Evolutionary conservation across 768 basidiomycete species (phyloP).

Genomic region (Mycena epipterygia): DNA sequence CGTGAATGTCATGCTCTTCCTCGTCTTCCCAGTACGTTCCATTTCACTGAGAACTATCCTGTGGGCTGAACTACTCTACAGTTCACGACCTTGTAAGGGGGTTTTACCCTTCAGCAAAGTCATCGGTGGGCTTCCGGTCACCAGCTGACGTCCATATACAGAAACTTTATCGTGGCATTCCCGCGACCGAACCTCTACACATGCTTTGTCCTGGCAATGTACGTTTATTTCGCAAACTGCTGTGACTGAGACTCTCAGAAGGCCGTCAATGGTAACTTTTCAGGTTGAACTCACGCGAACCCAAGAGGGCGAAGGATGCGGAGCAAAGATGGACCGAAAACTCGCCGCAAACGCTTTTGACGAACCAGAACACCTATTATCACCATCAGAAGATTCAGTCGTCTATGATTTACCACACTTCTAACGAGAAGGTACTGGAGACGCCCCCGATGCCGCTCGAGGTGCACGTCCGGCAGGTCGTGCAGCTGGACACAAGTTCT

Average conservation of each 20-base stretch:
- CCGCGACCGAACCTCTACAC: constrained; percentile 16
- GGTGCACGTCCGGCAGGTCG: constrained; percentile 6
- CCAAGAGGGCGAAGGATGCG: constrained; percentile 16
- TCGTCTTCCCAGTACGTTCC: constrained; percentile 16
- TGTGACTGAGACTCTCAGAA: constrained; percentile 7
- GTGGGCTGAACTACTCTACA: constrained; percentile 15
- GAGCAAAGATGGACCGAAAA: constrained; percentile 3
- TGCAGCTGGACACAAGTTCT: constrained; percentile 8
- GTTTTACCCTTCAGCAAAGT: constrained; percentile 20
- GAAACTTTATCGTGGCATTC: constrained; percentile 20
- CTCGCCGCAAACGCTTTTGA: constrained; percentile 9
- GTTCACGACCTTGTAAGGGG: constrained; percentile 16
- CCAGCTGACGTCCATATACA: constrained; percentile 18
- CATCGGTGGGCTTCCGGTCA: constrained; percentile 12
- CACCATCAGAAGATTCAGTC: constrained; percentile 6
- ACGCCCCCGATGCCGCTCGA: constrained; percentile 5
- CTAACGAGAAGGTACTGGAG: constrained; percentile 3
- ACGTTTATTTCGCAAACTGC: constrained; percentile 17
- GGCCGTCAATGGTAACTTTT: constrained; percentile 19
- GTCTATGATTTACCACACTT: constrained; percentile 10
- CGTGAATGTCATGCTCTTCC: constrained; percentile 22
- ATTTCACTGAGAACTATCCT: constrained; percentile 17
- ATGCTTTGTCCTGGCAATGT: constrained; percentile 17
- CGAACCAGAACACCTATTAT: constrained; percentile 14
- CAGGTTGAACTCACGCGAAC: constrained; percentile 18